These are phyloP conservation scores for Raphidocelis subcapitata DNA, from an alignment of 139 green algal genomes.

Conservation along the genomic window DNA sequence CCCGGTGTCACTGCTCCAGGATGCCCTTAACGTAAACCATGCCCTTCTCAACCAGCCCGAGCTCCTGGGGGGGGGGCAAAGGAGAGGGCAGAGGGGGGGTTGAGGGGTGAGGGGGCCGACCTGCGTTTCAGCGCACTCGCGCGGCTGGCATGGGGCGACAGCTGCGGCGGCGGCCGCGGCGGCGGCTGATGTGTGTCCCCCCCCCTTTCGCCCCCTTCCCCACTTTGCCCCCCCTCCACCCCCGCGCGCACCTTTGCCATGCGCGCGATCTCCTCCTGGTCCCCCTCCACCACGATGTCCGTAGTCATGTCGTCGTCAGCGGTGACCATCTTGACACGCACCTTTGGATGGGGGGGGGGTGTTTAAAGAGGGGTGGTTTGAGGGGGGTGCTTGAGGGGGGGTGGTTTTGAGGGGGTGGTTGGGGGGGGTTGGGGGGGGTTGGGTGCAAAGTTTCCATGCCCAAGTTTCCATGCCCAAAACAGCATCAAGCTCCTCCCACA, in stretches of 20 bases:
- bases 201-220: not conserved
- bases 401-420: too few species aligned
- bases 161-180: too few species aligned
- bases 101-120: too few species aligned
- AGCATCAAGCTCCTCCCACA: too few species aligned
- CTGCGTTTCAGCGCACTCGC: too few species aligned
- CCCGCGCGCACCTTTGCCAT: slow-evolving; percentile 61
- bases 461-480: not conserved
- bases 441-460: not conserved
- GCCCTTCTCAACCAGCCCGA: slow-evolving; percentile 87
- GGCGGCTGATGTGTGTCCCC: not conserved
- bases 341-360: too few species aligned
- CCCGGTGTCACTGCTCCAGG: slow-evolving; percentile 42
- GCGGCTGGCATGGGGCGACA: too few species aligned
- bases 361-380: not conserved
- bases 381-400: not conserved
- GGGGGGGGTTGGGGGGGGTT: too few species aligned
- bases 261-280: slow-evolving; percentile 85
- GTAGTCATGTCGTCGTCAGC: slow-evolving; percentile 81
- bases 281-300: slow-evolving; percentile 87
- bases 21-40: slow-evolving; percentile 90
- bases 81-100: not conserved
- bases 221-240: not conserved
- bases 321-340: slow-evolving; percentile 89
- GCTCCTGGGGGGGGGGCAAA: slow-evolving; percentile 56